Percentiles rank a stretch among this genome's conserved stretches.
phyloP scores from a whole-genome alignment of 1,284 basidiomycete species.

The Thelephora terrestris region DNA sequence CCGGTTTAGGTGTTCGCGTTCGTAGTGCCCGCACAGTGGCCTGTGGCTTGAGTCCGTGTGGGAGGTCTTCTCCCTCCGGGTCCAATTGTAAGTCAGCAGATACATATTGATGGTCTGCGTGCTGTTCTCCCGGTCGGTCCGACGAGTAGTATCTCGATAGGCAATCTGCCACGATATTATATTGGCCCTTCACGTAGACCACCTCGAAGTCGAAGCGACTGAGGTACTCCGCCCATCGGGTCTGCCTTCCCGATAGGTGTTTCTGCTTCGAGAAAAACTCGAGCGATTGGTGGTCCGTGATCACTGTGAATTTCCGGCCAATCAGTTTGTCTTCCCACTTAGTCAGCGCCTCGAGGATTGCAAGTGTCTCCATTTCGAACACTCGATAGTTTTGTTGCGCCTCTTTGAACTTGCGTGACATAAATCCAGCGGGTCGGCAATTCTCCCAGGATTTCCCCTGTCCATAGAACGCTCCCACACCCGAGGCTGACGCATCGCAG shows the following conservation, averaged over 20 bases:
- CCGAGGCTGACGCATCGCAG: conserved; percentile 28
- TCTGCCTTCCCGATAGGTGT: conserved; percentile 14
- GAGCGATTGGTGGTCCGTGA: conserved; percentile 29
- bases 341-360: conserved; percentile 25
- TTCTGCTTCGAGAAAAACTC: conserved; percentile 23
- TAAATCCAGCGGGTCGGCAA: conserved; percentile 28
- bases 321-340: conserved; percentile 30
- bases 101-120: conserved; percentile 18
- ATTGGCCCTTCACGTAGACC: conserved; percentile 21
- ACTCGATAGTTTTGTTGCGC: conserved; percentile 29
- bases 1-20: conserved; percentile 2
- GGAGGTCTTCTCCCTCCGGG: conserved; percentile 14
- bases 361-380: conserved; percentile 28
- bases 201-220: conserved; percentile 23
- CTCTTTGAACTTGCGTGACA: conserved; percentile 28
- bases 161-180: conserved; percentile 24
- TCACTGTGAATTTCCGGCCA: conserved; percentile 21
- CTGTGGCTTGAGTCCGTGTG: not conserved
- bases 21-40: not conserved
- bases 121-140: conserved; percentile 13
- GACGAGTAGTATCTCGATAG: conserved; percentile 24
- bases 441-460: conserved; percentile 28
- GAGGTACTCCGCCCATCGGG: conserved; percentile 27
- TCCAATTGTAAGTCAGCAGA: conserved; percentile 18
- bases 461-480: conserved; percentile 28